These are phyloP conservation scores for Pisolithus thermaeus DNA, from an alignment of 1,284 basidiomycete species.

Conservation along the genomic window DNA sequence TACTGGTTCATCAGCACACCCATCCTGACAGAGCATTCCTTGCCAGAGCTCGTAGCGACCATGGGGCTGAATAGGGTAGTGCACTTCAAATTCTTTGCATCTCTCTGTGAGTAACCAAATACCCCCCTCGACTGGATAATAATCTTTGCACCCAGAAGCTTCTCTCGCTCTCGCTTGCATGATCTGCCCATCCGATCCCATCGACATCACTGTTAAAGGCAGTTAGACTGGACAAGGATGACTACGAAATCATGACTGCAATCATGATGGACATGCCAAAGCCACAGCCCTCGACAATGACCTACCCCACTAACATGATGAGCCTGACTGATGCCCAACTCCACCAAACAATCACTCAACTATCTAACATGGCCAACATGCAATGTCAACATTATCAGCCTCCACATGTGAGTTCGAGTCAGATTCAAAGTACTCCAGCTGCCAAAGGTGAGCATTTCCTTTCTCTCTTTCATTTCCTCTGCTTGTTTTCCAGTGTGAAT, in stretches of 20 bases:
- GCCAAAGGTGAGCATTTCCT: slow-evolving; percentile 33
- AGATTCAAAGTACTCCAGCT: slow-evolving; percentile 32
- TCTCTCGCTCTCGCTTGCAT: not conserved
- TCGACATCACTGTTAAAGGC: not conserved
- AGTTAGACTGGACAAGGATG: not conserved
- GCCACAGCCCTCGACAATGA: slow-evolving; percentile 18
- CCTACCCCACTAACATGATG: slow-evolving; percentile 31
- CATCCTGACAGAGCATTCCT: too few species aligned
- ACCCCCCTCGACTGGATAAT: too few species aligned
- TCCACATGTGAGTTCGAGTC: slow-evolving; percentile 8
- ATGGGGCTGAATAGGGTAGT: slow-evolving; percentile 16
- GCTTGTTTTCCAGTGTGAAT: slow-evolving; percentile 8
- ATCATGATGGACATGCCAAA: slow-evolving; percentile 25
- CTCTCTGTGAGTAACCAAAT: not conserved
- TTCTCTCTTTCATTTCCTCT: not conserved
- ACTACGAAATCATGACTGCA: too few species aligned
- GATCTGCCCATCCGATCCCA: too few species aligned
- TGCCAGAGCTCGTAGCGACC: too few species aligned
- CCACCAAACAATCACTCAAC: slow-evolving; percentile 43
- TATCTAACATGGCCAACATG: slow-evolving; percentile 40
- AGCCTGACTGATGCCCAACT: slow-evolving; percentile 53
- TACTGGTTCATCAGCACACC: too few species aligned
- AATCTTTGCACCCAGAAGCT: too few species aligned
- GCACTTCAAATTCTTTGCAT: not conserved
- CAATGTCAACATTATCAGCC: slow-evolving; percentile 39